Evolutionary conservation across 805 yeast genomes (phyloP), one percentile per base, ranked within the genome.

Genomic region (Wickerhamiella galacta): DNA sequence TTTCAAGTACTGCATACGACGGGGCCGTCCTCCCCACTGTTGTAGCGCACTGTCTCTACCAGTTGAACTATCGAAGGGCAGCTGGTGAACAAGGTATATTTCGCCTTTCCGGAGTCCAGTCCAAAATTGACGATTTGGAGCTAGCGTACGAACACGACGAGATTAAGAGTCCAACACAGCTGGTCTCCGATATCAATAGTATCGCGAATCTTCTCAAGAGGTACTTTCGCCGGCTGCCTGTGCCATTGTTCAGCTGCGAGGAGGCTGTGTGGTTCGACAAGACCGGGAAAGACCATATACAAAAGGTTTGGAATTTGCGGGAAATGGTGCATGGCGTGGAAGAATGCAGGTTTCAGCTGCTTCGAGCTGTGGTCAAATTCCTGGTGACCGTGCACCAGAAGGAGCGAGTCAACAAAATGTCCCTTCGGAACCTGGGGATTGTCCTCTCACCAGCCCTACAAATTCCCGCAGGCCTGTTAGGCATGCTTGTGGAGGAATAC

Each of bases 71-170:
- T 24, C 66, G 73, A 17, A 71, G 75, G 16, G 93, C 93, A 0
- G 60, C 75, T n/a, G 68, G 68, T 39, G 90, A 81, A 52, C 93
- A 83, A 47, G 98, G 98, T 8, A 69, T 87, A 3, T 90, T 90
- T 59, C 64, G 98, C 39, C 59, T 83, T 80, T 25, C 70, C 74
- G 41, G 68, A 62, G 25, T 62, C 80, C 37, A 79, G 75, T 45
- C 79, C 70, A 30, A 61, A 57, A 30, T 87, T 78, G 60, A 51
- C 9, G 61, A 66, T 4, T 66, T 67, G 36, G 95, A 85, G 50
- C 59, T 79, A 28, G 82, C 80, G 47, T 60, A 85, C 33, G 64
- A 44, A 6, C 23, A 30, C 4, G 28, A 35, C 19, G 40, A 47
- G 40, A 44, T 45, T 16, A 38, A 37, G 10, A 48, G 48, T 10